Evolutionary conservation across 2,329 filamentous ascomycete species (phyloP).

Genomic region (Seiridium cupressi): DNA sequence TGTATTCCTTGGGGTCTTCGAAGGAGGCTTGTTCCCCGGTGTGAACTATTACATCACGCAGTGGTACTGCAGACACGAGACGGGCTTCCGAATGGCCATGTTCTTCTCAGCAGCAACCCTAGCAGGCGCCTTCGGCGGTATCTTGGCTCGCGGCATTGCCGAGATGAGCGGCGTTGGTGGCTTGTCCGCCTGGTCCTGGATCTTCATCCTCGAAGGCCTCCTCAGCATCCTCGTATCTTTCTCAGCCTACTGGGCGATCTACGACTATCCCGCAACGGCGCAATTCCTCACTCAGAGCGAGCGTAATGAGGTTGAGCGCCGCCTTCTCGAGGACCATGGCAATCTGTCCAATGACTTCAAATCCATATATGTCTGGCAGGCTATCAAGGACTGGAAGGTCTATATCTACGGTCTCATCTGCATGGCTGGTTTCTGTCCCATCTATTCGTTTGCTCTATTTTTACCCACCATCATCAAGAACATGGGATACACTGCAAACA

Average conservation of each 20-base stretch:
- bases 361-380: slow-evolving; percentile 51
- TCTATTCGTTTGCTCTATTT: slow-evolving; percentile 61
- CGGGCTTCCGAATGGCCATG: slow-evolving; percentile 9
- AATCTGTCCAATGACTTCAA: slow-evolving; percentile 56
- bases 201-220: slow-evolving; percentile 70
- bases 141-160: slow-evolving; percentile 47
- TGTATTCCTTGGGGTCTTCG: slow-evolving; percentile 45
- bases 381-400: slow-evolving; percentile 58
- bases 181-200: slow-evolving; percentile 67
- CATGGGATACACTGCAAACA: slow-evolving; percentile 47
- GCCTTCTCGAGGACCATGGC: slow-evolving; percentile 43
- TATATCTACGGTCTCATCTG: slow-evolving; percentile 59
- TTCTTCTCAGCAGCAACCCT: slow-evolving; percentile 44
- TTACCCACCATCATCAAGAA: slow-evolving; percentile 58
- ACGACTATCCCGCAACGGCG: slow-evolving; percentile 56
- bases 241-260: slow-evolving; percentile 48
- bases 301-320: slow-evolving; percentile 38
- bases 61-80: slow-evolving; percentile 59
- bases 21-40: slow-evolving; percentile 61
- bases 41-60: slow-evolving; percentile 59
- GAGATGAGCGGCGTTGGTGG: slow-evolving; percentile 34
- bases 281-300: slow-evolving; percentile 46
- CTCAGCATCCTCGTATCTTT: slow-evolving; percentile 48
- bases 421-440: slow-evolving; percentile 57
- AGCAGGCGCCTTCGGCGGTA: slow-evolving; percentile 47